These are phyloP conservation scores for Chlorella variabilis DNA, from an alignment of 163 green algal species.

Conservation along the genomic window DNA sequence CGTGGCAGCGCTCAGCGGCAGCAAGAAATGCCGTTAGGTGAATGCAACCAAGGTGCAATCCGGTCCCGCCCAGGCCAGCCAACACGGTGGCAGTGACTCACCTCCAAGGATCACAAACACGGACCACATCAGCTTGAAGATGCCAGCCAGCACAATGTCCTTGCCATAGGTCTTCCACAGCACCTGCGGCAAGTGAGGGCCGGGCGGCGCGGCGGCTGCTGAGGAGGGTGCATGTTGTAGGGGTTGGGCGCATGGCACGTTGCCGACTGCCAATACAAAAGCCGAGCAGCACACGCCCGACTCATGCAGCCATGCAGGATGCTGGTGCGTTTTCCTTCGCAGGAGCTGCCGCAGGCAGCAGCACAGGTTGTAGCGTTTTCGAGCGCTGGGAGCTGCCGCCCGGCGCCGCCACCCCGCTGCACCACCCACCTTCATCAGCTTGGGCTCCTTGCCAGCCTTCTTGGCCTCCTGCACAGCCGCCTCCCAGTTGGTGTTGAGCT, in stretches of 20 bases:
- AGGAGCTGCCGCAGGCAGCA: neutral
- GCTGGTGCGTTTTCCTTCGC: no score
- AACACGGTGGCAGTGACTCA: slow-evolving; percentile 6
- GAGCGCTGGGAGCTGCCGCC: neutral
- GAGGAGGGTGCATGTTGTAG: neutral
- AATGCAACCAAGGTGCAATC: no score
- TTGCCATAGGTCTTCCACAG: slow-evolving; percentile 53
- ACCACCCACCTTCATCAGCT: slow-evolving; percentile 37
- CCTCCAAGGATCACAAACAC: slow-evolving; percentile 57
- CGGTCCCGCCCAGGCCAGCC: no score
- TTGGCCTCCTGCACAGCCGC: slow-evolving; percentile 11
- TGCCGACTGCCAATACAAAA: no score
- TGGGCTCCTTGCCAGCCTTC: slow-evolving; percentile 33
- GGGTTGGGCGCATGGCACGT: no score
- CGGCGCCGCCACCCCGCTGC: no score
- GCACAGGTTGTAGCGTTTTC: slow-evolving; percentile 9
- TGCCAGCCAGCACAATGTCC: slow-evolving; percentile 52
- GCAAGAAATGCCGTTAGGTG: no score
- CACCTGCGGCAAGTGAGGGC: slow-evolving; percentile 3
- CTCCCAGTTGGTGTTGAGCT: slow-evolving; percentile 49
- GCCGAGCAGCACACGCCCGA: no score
- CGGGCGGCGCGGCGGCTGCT: neutral
- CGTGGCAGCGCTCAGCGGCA: no score
- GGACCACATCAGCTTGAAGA: slow-evolving; percentile 66
- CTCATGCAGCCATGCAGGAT: no score